These are phyloP conservation scores for Beauveria sp. DNA, from an alignment of 2,329 filamentous ascomycete genomes.

Conservation along the genomic window DNA sequence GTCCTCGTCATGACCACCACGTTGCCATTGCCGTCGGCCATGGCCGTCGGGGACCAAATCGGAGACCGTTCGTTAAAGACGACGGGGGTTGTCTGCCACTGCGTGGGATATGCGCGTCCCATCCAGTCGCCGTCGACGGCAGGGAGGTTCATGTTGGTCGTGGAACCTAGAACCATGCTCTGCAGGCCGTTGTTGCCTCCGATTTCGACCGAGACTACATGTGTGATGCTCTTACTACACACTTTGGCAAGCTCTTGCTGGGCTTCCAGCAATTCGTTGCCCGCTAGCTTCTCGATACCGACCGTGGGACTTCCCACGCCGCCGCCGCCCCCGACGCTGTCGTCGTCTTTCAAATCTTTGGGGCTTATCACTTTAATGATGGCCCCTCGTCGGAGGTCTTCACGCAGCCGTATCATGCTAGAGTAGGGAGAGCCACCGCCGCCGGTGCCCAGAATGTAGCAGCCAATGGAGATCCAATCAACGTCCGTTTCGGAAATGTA, in stretches of 20 bases:
- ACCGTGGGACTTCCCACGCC: slow-evolving; percentile 54
- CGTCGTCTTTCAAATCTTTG: slow-evolving; percentile 40
- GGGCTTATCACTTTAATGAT: slow-evolving; percentile 44
- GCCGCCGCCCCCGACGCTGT: slow-evolving; percentile 47
- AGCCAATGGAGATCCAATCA: slow-evolving; percentile 48
- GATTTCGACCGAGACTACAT: slow-evolving; percentile 57
- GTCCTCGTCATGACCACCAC: slow-evolving; percentile 41
- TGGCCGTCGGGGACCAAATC: slow-evolving; percentile 38
- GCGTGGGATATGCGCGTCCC: slow-evolving; percentile 47
- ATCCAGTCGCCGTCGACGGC: slow-evolving; percentile 50
- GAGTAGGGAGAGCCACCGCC: slow-evolving; percentile 51
- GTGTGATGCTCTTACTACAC: slow-evolving; percentile 38
- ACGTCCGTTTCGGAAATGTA: slow-evolving; percentile 51
- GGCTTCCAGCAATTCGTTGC: slow-evolving; percentile 46
- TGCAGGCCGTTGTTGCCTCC: slow-evolving; percentile 60
- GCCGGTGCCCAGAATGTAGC: slow-evolving; percentile 54
- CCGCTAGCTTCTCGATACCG: slow-evolving; percentile 50
- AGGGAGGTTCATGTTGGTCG: slow-evolving; percentile 42
- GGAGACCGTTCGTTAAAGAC: slow-evolving; percentile 40
- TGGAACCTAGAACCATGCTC: slow-evolving; percentile 48
- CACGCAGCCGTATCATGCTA: slow-evolving; percentile 41
- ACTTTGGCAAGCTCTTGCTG: slow-evolving; percentile 47
- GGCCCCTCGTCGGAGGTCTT: slow-evolving; percentile 42
- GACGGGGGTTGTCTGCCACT: slow-evolving; percentile 48
- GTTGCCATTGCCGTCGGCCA: slow-evolving; percentile 46